phyloP scores from a whole-genome alignment of 345 rosid species.

The Turnera subulata region DNA sequence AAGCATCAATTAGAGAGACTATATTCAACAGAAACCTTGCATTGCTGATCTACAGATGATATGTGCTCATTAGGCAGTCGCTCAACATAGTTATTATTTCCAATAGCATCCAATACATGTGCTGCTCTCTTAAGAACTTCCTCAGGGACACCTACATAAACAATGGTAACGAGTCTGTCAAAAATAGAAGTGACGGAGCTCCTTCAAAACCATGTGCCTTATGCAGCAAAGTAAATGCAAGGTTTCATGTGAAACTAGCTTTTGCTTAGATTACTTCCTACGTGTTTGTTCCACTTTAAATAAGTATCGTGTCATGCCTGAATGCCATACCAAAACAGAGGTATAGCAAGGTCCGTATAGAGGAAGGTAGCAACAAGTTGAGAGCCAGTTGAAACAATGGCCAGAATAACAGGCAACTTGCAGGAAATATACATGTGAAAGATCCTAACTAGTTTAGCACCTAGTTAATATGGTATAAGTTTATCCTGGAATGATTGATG shows the following conservation, averaged over 20 bases:
- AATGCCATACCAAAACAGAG: too few relatives aligned
- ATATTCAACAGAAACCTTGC: slow-evolving; percentile 40
- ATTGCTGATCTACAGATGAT: slow-evolving; percentile 59
- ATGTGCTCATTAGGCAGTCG: slow-evolving; percentile 53
- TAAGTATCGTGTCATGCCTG: too few relatives aligned
- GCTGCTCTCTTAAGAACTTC: slow-evolving; percentile 84
- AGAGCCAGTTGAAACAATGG: too few relatives aligned
- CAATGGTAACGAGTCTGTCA: slow-evolving; percentile 1
- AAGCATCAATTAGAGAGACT: not conserved
- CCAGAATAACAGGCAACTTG: not conserved
- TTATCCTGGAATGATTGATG: not conserved
- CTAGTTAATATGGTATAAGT: too few relatives aligned
- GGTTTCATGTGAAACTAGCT: too few relatives aligned
- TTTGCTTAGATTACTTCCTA: not conserved
- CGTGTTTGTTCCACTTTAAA: too few relatives aligned
- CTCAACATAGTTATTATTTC: slow-evolving; percentile 41
- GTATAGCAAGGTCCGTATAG: too few relatives aligned
- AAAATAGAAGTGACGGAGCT: not conserved
- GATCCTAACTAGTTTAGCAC: not conserved
- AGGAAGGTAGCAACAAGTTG: too few relatives aligned
- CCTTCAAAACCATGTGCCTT: not conserved
- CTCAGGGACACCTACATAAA: slow-evolving; percentile 64
- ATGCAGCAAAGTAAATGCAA: not conserved
- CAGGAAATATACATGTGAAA: not conserved
- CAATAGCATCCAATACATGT: slow-evolving; percentile 45